These are phyloP conservation scores for Beauveria asiatica DNA, from an alignment of 2,329 filamentous ascomycete genomes.

Conservation along the genomic window DNA sequence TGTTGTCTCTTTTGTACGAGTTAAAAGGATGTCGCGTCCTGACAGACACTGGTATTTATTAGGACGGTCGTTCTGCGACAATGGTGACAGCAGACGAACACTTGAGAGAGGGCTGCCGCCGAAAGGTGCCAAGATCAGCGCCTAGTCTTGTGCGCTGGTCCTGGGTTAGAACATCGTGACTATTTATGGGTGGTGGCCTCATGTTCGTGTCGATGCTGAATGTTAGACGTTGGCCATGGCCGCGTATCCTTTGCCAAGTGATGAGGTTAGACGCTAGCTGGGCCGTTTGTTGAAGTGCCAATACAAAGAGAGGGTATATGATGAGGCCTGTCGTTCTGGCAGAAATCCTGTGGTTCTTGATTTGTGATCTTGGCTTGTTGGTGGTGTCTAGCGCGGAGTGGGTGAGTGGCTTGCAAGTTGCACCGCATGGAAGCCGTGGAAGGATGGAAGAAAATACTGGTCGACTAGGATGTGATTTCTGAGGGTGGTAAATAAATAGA, in stretches of 20 bases:
- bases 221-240: neutral
- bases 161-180: neutral
- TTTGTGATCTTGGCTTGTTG: neutral
- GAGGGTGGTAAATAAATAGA: neutral
- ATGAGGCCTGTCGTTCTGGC: neutral
- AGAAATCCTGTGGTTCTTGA: neutral
- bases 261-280: neutral
- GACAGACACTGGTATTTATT: neutral
- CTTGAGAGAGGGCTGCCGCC: neutral
- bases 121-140: slow-evolving; percentile 4
- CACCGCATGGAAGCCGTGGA: slow-evolving; percentile 1
- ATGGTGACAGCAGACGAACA: neutral
- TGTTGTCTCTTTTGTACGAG: neutral
- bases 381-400: neutral
- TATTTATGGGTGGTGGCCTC: neutral
- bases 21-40: neutral
- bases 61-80: neutral
- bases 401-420: neutral
- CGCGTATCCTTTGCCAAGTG: neutral
- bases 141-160: neutral
- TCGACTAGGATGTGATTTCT: neutral
- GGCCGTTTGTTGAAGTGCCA: neutral
- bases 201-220: neutral
- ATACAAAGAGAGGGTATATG: neutral
- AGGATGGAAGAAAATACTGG: neutral